Evolutionary conservation across 768 basidiomycete species (phyloP).

Genomic region (Lentinula lateritia): DNA sequence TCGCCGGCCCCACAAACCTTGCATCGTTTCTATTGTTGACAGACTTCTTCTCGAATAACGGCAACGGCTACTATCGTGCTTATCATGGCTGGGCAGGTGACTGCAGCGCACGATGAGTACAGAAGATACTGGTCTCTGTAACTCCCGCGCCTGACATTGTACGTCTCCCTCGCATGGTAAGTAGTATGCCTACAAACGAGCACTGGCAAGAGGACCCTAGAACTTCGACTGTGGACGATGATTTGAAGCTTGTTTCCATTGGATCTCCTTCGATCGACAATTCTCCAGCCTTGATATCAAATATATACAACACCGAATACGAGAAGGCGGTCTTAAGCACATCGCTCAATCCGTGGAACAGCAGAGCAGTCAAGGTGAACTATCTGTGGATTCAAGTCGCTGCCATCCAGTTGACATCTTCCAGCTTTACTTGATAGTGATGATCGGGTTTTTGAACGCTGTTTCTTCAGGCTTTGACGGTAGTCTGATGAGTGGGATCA

Average conservation of each 20-base stretch:
- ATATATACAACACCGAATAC: constrained; percentile 5
- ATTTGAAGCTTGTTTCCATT: neutral
- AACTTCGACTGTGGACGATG: neutral
- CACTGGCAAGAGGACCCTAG: neutral
- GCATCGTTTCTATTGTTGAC: no score
- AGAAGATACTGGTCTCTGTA: no score
- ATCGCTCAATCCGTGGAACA: constrained; percentile 3
- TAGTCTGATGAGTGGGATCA: constrained; percentile 10
- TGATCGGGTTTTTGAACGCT: constrained; percentile 7
- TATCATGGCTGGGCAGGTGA: neutral
- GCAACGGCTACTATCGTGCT: no score
- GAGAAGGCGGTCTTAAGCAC: neutral
- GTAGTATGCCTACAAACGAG: neutral
- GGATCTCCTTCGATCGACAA: neutral
- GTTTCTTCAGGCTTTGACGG: constrained; percentile 9
- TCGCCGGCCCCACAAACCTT: no score
- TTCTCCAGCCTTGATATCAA: neutral
- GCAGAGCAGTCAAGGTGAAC: constrained; percentile 1
- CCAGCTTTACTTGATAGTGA: constrained; percentile 6
- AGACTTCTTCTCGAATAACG: no score
- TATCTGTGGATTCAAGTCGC: no score
- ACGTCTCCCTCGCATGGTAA: no score
- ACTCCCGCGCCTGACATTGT: no score
- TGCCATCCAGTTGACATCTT: neutral
- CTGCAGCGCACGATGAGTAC: neutral